These are phyloP conservation scores for Mortierella polycephala DNA, from an alignment of 371 early-diverging fungal species.

Conservation along the genomic window DNA sequence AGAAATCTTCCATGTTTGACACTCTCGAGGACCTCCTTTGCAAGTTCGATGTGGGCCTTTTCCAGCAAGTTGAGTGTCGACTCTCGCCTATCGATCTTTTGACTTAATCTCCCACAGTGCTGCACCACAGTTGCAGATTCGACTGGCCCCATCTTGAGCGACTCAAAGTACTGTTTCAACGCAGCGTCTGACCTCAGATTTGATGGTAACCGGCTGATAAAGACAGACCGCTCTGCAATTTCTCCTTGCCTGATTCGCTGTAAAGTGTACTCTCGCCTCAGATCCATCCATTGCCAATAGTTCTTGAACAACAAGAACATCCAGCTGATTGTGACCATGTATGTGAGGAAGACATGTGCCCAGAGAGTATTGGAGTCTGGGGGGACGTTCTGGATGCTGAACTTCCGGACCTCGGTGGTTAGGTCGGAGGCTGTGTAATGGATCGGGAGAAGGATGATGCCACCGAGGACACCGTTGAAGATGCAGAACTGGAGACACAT, in stretches of 20 bases:
- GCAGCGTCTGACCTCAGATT: conserved; percentile 56
- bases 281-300: conserved; percentile 65
- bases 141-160: conserved; percentile 59
- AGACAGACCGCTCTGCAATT: conserved; percentile 55
- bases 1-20: conserved; percentile 32
- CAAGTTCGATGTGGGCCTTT: conserved; percentile 58
- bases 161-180: conserved; percentile 57
- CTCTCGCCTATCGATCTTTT: conserved; percentile 57
- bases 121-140: conserved; percentile 59
- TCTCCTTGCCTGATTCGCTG: conserved; percentile 54
- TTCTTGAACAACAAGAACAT: conserved; percentile 68
- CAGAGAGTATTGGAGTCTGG: conserved; percentile 56
- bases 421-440: conserved; percentile 57
- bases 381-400: conserved; percentile 61
- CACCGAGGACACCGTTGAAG: conserved; percentile 59
- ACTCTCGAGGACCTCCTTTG: conserved; percentile 40
- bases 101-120: conserved; percentile 44
- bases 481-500: conserved; percentile 70
- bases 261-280: conserved; percentile 57
- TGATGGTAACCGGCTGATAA: conserved; percentile 57
- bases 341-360: conserved; percentile 63
- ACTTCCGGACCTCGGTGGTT: conserved; percentile 35
- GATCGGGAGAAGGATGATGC: conserved; percentile 63
- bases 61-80: conserved; percentile 55
- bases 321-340: conserved; percentile 61